phyloP scores from a whole-genome alignment of 371 early-diverging fungal genomes.

The Coemansia sp. region DNA sequence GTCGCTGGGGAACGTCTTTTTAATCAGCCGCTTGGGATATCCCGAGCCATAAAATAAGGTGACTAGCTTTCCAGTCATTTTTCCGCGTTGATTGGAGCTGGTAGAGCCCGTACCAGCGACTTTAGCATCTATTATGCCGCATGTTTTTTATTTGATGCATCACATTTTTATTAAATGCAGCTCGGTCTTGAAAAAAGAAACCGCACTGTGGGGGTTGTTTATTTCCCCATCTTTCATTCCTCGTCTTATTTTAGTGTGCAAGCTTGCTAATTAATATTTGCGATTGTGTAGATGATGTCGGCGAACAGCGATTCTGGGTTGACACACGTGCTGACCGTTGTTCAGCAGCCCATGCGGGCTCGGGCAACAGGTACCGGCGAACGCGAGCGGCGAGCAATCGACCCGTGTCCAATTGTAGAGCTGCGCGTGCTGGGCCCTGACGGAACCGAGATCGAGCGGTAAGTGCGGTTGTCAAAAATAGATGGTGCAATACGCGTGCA shows the following conservation, averaged over 20 bases:
- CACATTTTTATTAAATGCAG: no score
- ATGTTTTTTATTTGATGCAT: no score
- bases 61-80: no score
- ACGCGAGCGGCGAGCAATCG: slow-evolving; percentile 63
- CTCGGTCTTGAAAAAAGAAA: no score
- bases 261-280: background rate
- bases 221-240: background rate
- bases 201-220: no score
- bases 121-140: no score
- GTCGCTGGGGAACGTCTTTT: background rate
- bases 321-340: slow-evolving; percentile 32
- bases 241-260: background rate
- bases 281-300: slow-evolving; percentile 3
- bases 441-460: slow-evolving; percentile 25
- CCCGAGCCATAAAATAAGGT: no score
- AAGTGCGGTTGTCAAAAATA: slow-evolving; percentile 11
- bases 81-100: no score
- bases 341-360: slow-evolving; percentile 63
- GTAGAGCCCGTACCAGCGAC: no score
- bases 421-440: slow-evolving; percentile 43
- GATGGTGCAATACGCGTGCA: background rate
- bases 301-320: background rate
- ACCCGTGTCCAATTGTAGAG: slow-evolving; percentile 64
- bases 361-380: slow-evolving; percentile 58
- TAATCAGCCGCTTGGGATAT: background rate